Evolutionary conservation across 2,329 filamentous ascomycete species (phyloP).

Genomic region (Keithomyces neogunnii): DNA sequence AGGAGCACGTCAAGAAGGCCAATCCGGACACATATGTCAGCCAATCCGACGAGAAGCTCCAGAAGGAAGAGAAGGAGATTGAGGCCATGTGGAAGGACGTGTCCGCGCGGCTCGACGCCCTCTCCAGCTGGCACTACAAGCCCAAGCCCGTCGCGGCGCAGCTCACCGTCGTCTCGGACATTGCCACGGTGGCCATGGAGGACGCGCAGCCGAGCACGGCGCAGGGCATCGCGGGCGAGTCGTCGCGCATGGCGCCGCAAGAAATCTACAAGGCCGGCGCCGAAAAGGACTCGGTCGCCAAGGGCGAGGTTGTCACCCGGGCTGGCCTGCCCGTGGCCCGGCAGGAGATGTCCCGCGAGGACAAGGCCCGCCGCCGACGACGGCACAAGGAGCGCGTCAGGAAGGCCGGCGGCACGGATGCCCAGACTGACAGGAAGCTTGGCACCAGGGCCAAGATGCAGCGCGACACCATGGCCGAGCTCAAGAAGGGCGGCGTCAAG

Average conservation of each 20-base stretch:
- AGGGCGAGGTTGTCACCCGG: constrained; percentile 69
- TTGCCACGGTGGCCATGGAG: constrained; percentile 89
- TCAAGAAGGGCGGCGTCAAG: constrained; percentile 82
- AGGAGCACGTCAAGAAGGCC: constrained; percentile 71
- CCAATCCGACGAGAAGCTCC: constrained; percentile 71
- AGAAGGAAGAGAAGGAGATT: constrained; percentile 76
- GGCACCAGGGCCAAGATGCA: constrained; percentile 47
- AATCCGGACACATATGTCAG: constrained; percentile 76
- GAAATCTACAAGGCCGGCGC: constrained; percentile 84
- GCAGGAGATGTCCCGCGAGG: constrained; percentile 82
- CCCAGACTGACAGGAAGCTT: constrained; percentile 20
- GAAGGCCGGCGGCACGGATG: constrained; percentile 49
- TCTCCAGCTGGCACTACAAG: constrained; percentile 93
- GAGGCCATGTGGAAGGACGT: constrained; percentile 76
- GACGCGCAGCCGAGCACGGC: constrained; percentile 84
- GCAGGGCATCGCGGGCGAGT: constrained; percentile 58
- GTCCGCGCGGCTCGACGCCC: constrained; percentile 70
- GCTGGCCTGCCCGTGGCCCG: constrained; percentile 68
- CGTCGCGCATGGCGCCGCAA: constrained; percentile 80
- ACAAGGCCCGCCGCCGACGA: constrained; percentile 67
- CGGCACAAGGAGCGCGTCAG: constrained; percentile 79
- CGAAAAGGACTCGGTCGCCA: constrained; percentile 53
- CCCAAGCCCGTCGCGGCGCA: constrained; percentile 76
- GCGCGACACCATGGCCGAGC: constrained; percentile 48
- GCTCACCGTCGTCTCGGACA: constrained; percentile 80